A percentile compares a stretch with the other conserved stretches of the same genome.
phyloP scores from a whole-genome alignment of 1,284 basidiomycete species.

The Phenoliferia sp. region DNA sequence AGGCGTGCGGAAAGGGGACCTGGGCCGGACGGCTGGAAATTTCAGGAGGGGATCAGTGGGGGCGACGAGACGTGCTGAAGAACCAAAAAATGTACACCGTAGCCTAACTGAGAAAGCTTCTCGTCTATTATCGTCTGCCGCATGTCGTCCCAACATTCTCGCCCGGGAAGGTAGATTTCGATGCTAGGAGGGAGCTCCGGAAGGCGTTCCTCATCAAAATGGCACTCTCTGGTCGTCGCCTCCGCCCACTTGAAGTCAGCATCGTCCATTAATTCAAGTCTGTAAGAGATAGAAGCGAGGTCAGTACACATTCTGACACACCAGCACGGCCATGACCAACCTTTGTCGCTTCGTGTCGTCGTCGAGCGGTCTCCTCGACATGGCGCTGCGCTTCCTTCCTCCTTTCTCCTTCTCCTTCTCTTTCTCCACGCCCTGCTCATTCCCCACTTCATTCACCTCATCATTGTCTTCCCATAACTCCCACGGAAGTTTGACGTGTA shows the following conservation, averaged over 20 bases:
- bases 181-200: constrained; percentile 8
- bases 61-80: too few relatives aligned
- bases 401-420: neutral
- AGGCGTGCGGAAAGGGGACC: neutral
- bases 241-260: constrained; percentile 4
- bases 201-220: constrained; percentile 10
- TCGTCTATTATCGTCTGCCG: constrained; percentile 1
- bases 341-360: neutral
- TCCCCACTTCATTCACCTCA: neutral
- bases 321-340: too few relatives aligned
- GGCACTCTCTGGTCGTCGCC: neutral
- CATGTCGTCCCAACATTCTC: constrained; percentile 12
- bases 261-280: neutral
- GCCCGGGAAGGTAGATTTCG: constrained; percentile 24
- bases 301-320: neutral
- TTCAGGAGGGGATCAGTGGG: too few relatives aligned
- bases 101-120: neutral
- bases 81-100: neutral
- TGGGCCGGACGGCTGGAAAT: neutral
- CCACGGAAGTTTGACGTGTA: constrained; percentile 8
- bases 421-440: neutral
- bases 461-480: neutral
- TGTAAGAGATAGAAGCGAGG: neutral
- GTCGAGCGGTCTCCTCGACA: neutral
- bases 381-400: neutral